Evolutionary conservation across 1,284 basidiomycete species (phyloP).

Genomic region (Malassezia sp.): DNA sequence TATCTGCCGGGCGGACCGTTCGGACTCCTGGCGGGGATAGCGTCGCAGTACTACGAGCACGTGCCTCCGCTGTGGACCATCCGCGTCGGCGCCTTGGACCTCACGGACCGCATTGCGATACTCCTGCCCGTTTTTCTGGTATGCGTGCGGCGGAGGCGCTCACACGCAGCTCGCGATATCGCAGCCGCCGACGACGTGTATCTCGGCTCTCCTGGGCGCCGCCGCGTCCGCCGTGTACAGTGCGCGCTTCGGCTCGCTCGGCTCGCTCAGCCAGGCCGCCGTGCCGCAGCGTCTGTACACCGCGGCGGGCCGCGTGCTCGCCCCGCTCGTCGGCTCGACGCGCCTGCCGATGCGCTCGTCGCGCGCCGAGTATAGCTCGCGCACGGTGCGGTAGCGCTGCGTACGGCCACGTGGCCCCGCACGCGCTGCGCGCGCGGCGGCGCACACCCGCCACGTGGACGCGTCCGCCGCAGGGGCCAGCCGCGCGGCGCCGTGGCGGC

Average conservation of each 20-base stretch:
- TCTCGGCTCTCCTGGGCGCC: constrained; percentile 8
- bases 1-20: constrained; percentile 14
- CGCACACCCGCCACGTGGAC: not conserved
- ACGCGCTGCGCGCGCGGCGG: not conserved
- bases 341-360: constrained; percentile 9
- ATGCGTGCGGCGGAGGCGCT: not conserved
- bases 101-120: constrained; percentile 6
- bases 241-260: not conserved
- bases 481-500: not conserved
- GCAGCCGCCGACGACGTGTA: not conserved
- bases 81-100: constrained; percentile 2
- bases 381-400: too few relatives aligned
- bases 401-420: too few relatives aligned
- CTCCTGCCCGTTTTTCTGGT: not conserved
- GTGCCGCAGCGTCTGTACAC: not conserved
- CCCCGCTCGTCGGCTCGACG: constrained; percentile 3
- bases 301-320: not conserved
- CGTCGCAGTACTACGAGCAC: not conserved
- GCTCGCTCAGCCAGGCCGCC: not conserved
- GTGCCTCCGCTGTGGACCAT: constrained; percentile 14
- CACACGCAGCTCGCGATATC: constrained; percentile 8
- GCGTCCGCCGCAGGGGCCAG: constrained; percentile 9
- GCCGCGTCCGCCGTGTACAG: constrained; percentile 5
- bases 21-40: constrained; percentile 5
- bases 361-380: constrained; percentile 10